Base-by-base conservation (phyloP, 148 eudicot genomes). In the Dianthus caryophyllus region DNA sequence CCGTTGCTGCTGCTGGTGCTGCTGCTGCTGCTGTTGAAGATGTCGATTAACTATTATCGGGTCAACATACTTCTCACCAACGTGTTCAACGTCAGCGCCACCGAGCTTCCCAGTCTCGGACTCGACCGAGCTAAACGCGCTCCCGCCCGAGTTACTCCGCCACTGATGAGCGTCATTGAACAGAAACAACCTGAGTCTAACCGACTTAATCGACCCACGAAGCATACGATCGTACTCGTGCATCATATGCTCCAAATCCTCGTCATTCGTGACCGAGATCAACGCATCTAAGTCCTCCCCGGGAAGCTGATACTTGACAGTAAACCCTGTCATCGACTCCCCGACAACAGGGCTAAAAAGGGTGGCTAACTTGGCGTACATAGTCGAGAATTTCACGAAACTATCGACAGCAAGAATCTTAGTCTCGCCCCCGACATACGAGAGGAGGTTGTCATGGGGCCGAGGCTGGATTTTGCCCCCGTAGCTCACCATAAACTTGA, bases 231-330 rank as follows among this genome's bases (percentile, higher is more conserved):
- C 96, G 33, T 85, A 89, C 79, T 92, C 97, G 30, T 82, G 77
- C 97, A 92, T 92, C 97, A 92, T 92, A 29, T 89, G 90, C 52
- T 92, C 96, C 15, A 92, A 66, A 77, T 92, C 97, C 25, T 92
- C 96, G 17, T 92, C 97, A 61, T 89, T 88, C 0, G 96, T 85
- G 20, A 92, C 97, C 6, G 96, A 89, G 6, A 92, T 92, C 59
- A 92, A 63, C n/a, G 97, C 93, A 46, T 91, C 97, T 9, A 91
- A 89, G 25, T 89, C 96, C 22, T 89, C 96, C 0, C 96, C 97
- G 0, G 97, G 97, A 6, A 91, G 72, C 70, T 92, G 97, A 58
- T 92, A 92, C 81, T 89, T 92, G 58, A 89, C 87, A 18, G 80
- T 72, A 9, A 71, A 44, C 12, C 58, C 44, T 51, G 12, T 6